Evolutionary conservation across 2,329 filamentous ascomycete species (phyloP), one percentile per base, ranked within the genome.

Genomic region (Trichophyton simii): DNA sequence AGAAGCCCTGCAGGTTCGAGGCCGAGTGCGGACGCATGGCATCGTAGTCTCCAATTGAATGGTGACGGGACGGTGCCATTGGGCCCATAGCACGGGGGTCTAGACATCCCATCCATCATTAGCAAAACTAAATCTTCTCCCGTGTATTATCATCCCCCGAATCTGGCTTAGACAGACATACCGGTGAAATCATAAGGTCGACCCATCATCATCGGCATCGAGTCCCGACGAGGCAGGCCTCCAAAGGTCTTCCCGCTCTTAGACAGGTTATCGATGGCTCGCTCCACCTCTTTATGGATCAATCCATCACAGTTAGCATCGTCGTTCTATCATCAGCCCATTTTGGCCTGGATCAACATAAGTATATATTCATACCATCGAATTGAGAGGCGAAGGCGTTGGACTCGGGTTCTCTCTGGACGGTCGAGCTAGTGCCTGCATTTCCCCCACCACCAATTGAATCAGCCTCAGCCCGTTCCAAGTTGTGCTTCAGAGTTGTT

Each of bases 211-310:
- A 84, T 78, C 67, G 83, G 82, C 82, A 86, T 81, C 63, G 85
- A 95, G 78, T 96, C 89, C 82, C 91, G 88, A 76, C 94, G 89
- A 63, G 73, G 83, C 70, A 80, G 80, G 71, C 78, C 77, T 71
- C 82, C 84, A 76, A 92, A 94, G 78, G 91, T 86, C 80, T 97
- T 97, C 71, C 91, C 91, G 74, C 91, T 96, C 82, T 97, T 97
- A 71, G 92, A 83, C 64, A 99, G 83, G 75, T 97, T 97, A 72
- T 97, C 94, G 71, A 92, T 86, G 68, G 92, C 92, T 73, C 92
- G 87, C 67, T 97, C 94, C 69, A 99, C 91, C 83, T 99, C 94
- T 96, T 71, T 58, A 67, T 44, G 20, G 11, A 3, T 25, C 22
- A 28, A 25, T 4, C 25, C 46, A 31, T 25, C n/a, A 55, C 52